Evolutionary conservation across 2,329 filamentous ascomycete species (phyloP).

Genomic region (Neurospora sp.): DNA sequence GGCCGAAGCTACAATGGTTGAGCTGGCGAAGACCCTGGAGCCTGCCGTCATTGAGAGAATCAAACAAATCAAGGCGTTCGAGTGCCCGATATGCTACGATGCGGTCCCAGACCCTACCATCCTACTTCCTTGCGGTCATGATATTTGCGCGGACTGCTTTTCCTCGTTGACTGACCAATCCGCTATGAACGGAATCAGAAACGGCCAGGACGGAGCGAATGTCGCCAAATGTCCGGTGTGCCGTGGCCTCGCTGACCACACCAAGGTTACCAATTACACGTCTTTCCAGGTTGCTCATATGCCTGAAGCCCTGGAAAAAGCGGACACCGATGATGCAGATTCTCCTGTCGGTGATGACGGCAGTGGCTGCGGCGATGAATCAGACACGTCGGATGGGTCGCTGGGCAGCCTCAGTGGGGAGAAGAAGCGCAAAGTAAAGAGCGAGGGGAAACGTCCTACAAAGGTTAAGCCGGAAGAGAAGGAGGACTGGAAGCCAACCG

Average conservation of each 20-base stretch:
- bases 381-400: slow-evolving; percentile 20
- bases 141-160: slow-evolving; percentile 69
- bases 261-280: slow-evolving; percentile 62
- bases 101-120: slow-evolving; percentile 64
- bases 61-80: slow-evolving; percentile 49
- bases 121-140: slow-evolving; percentile 75
- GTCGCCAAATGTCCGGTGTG: slow-evolving; percentile 65
- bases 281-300: slow-evolving; percentile 67
- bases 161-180: slow-evolving; percentile 55
- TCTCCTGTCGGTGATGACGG: slow-evolving; percentile 9
- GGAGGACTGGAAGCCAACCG: slow-evolving; percentile 8
- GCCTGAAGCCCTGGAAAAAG: slow-evolving; percentile 35
- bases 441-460: slow-evolving; percentile 13
- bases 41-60: slow-evolving; percentile 57
- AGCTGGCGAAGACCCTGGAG: slow-evolving; percentile 46
- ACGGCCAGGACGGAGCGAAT: slow-evolving; percentile 46
- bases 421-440: slow-evolving; percentile 36
- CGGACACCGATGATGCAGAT: slow-evolving; percentile 11
- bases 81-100: slow-evolving; percentile 79
- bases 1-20: slow-evolving; percentile 30
- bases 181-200: slow-evolving; percentile 40
- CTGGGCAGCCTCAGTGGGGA: slow-evolving; percentile 38
- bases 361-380: slow-evolving; percentile 12
- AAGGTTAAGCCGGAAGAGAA: slow-evolving; percentile 23
- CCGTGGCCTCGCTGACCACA: slow-evolving; percentile 54